These are phyloP conservation scores for Oxyria digyna DNA, from an alignment of 148 eudicot species.

Conservation along the genomic window DNA sequence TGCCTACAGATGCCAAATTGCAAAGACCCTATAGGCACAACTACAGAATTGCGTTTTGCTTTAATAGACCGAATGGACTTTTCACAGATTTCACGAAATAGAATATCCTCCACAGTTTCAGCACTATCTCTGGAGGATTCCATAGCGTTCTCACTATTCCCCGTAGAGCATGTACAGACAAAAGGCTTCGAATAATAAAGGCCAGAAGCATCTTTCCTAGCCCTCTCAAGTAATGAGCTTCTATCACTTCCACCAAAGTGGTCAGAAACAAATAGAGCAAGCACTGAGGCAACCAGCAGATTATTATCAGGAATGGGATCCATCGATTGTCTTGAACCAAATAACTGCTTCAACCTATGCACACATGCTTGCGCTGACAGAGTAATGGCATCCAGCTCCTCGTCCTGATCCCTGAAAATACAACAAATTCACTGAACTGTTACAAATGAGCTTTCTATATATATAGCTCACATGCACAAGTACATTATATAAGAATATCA, in stretches of 20 bases:
- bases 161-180: conserved; percentile 81
- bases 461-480: not conserved
- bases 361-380: conserved; percentile 61
- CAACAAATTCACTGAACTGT: not conserved
- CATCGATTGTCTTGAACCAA: conserved; percentile 26
- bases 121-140: conserved; percentile 23
- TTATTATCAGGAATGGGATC: conserved; percentile 30
- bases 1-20: conserved; percentile 92
- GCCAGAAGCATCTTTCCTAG: conserved; percentile 72
- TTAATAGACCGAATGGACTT: conserved; percentile 53
- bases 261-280: conserved; percentile 94
- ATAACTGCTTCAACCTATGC: conserved; percentile 41
- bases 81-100: conserved; percentile 60
- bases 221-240: conserved; percentile 43
- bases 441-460: not conserved
- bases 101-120: conserved; percentile 38
- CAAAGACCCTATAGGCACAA: conserved; percentile 79
- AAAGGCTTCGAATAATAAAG: conserved; percentile 76
- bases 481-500: not conserved
- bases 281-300: conserved; percentile 77
- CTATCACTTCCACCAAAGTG: conserved; percentile 94
- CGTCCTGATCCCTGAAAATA: conserved; percentile 54
- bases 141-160: conserved; percentile 29
- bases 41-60: conserved; percentile 44
- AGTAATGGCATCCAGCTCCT: conserved; percentile 60